Percentiles rank a stretch among this genome's conserved stretches.
Conservation (phyloP, 2,329 filamentous ascomycete genomes). For the Teratosphaeriaceae sp. region DNA sequence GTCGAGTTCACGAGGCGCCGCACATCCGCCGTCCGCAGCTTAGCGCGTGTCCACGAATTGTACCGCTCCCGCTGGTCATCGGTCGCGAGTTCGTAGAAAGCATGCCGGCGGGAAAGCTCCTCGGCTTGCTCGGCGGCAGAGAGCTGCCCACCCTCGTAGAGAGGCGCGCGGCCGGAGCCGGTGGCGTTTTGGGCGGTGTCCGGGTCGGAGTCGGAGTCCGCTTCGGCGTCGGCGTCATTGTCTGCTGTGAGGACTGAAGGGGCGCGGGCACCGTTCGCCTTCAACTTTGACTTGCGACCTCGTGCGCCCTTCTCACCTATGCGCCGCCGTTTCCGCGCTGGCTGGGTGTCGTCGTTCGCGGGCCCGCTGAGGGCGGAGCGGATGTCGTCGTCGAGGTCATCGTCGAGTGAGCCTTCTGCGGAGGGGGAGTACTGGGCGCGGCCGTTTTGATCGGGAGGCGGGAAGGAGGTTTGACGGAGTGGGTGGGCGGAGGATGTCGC, state of each 20-base stretch:
- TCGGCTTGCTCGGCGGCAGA: constrained; percentile 15
- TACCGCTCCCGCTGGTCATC: constrained; percentile 62
- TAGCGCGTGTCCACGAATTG: constrained; percentile 63
- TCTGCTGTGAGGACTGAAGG: constrained; percentile 24
- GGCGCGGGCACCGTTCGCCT: constrained; percentile 27
- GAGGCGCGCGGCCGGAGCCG: constrained; percentile 44
- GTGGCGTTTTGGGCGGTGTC: constrained; percentile 54
- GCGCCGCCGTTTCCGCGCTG: constrained; percentile 17
- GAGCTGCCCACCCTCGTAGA: constrained; percentile 19
- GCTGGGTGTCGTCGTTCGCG: constrained; percentile 42
- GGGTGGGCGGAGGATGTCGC: constrained; percentile 56
- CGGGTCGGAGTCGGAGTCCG: constrained; percentile 39
- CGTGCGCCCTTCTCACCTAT: constrained; percentile 22
- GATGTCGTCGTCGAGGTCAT: constrained; percentile 31
- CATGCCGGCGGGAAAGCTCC: constrained; percentile 16
- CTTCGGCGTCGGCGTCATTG: constrained; percentile 33
- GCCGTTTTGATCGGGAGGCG: constrained; percentile 41
- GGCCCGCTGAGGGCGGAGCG: constrained; percentile 24
- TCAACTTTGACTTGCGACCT: too few species aligned
- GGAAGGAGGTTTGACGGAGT: constrained; percentile 75
- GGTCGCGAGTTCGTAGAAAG: constrained; percentile 44
- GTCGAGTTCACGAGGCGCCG: constrained; percentile 74
- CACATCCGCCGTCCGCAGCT: constrained; percentile 61
- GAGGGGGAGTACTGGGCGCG: constrained; percentile 20
- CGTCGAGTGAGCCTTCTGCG: constrained; percentile 20